Evolutionary conservation across 176 grass and related monocot genomes (phyloP).

Genomic region (Carex pumila): DNA sequence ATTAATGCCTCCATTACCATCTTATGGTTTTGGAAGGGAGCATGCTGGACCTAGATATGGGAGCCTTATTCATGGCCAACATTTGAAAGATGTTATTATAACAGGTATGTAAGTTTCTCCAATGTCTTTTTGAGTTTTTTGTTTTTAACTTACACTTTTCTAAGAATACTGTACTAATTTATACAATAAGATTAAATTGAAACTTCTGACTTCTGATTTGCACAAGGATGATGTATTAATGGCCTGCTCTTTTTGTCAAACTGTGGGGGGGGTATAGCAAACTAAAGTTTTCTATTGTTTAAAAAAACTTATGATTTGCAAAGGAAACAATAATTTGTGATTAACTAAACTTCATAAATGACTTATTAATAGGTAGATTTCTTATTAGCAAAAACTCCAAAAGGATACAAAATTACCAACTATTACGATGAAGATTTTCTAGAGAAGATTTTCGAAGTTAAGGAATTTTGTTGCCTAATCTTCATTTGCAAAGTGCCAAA

Average conservation of each 20-base stretch:
- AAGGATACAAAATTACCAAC: neutral
- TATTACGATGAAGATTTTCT: neutral
- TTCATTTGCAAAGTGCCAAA: neutral
- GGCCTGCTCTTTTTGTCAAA: neutral
- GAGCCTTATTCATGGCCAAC: constrained; percentile 89
- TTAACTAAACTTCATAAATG: neutral
- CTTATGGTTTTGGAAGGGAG: constrained; percentile 91
- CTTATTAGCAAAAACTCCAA: neutral
- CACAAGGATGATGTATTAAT: neutral
- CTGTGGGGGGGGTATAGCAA: no score
- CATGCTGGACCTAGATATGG: constrained; percentile 82
- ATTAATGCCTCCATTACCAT: constrained; percentile 87
- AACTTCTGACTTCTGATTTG: neutral
- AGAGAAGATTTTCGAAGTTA: neutral
- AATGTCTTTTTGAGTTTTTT: neutral
- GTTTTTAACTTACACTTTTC: neutral
- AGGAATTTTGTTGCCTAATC: neutral
- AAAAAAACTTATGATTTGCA: neutral
- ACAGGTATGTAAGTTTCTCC: constrained; percentile 38
- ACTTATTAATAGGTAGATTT: neutral
- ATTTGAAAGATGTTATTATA: constrained; percentile 79
- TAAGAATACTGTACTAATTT: neutral
- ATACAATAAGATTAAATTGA: neutral
- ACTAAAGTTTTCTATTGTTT: neutral
- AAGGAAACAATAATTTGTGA: neutral